These are phyloP conservation scores for Diaporthe eres DNA, from an alignment of 2,329 filamentous ascomycete genomes.

Conservation along the genomic window DNA sequence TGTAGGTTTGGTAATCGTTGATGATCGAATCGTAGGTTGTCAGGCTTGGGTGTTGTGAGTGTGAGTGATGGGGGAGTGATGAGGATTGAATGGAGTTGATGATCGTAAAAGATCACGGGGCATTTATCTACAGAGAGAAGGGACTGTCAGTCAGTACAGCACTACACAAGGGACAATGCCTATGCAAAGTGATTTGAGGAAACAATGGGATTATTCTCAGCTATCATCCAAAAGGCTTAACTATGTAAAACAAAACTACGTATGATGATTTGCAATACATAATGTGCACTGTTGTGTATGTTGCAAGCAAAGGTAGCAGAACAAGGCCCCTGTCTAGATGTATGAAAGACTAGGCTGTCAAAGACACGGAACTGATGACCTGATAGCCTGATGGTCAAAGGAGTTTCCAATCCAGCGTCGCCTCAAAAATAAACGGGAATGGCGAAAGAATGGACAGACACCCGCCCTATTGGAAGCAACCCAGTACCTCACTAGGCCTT, in stretches of 20 bases:
- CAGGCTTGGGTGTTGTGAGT: background rate
- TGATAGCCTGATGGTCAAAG: background rate
- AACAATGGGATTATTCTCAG: background rate
- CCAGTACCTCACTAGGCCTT: background rate
- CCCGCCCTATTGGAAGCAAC: background rate
- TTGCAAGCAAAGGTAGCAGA: background rate
- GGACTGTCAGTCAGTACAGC: too few relatives aligned
- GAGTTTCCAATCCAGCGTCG: too few relatives aligned
- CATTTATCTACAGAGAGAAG: background rate
- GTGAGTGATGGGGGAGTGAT: background rate
- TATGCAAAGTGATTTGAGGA: background rate
- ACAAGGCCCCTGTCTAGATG: background rate
- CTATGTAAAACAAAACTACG: background rate
- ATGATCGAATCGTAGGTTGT: background rate
- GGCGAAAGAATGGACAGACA: background rate
- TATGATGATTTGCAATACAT: background rate
- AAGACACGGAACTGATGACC: background rate
- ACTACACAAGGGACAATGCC: background rate
- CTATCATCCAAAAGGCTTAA: background rate
- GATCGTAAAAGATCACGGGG: fast-evolving
- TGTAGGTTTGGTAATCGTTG: background rate
- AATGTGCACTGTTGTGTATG: background rate
- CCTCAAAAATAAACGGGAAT: background rate
- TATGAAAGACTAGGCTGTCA: background rate
- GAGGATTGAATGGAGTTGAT: background rate